Percentiles rank a stretch among this genome's conserved stretches.
Conservation (phyloP, 352 stramenopile genomes). For the Aphanomyces euteiches region DNA sequence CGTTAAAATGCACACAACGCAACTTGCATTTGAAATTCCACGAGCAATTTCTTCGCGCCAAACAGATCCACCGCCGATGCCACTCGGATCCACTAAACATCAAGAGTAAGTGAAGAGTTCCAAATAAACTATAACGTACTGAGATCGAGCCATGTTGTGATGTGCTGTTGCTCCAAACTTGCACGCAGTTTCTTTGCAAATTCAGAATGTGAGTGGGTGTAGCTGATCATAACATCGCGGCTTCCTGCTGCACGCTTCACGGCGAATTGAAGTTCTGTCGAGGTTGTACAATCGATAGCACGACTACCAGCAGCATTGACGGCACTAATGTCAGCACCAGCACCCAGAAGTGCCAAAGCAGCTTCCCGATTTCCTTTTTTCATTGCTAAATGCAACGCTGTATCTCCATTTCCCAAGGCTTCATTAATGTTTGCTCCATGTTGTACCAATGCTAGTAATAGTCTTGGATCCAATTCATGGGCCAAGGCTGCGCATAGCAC, state of each 20-base stretch:
- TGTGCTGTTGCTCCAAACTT: conserved; percentile 61
- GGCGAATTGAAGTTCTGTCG: conserved; percentile 70
- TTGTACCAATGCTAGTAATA: conserved; percentile 52
- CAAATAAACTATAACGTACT: conserved; percentile 30
- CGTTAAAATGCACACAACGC: conserved; percentile 73
- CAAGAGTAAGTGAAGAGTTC: background rate
- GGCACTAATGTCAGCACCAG: conserved; percentile 66
- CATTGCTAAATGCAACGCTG: conserved; percentile 68
- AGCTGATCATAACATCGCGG: conserved; percentile 85
- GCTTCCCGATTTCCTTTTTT: conserved; percentile 59
- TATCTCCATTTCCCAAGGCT: conserved; percentile 57
- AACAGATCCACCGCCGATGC: conserved; percentile 72
- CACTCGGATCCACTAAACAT: conserved; percentile 64
- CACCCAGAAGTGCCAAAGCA: conserved; percentile 62
- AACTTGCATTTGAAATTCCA: conserved; percentile 67
- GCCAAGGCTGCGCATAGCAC: conserved; percentile 59
- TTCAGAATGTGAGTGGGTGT: conserved; percentile 77
- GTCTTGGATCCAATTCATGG: conserved; percentile 42
- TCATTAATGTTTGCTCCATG: conserved; percentile 75
- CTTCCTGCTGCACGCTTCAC: conserved; percentile 76
- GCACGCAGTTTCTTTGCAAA: conserved; percentile 77
- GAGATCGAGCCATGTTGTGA: conserved; percentile 83
- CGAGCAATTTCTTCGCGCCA: conserved; percentile 80
- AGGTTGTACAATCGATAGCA: conserved; percentile 73
- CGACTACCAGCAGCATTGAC: conserved; percentile 66